phyloP scores from a whole-genome alignment of 768 basidiomycete genomes.

The Lactarius akahatsu region DNA sequence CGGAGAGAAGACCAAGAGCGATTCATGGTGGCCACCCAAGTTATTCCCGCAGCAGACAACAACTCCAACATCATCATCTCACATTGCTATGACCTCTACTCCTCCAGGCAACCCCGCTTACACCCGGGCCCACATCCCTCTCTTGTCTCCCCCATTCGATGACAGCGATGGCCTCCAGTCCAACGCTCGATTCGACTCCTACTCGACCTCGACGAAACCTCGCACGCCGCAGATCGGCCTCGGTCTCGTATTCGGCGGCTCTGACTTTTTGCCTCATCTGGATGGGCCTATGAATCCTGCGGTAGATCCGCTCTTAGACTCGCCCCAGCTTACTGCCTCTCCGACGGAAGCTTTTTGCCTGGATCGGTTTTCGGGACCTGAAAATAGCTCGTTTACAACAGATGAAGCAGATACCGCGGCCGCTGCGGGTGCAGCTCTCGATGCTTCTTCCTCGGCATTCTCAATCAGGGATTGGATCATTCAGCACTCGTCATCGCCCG shows the following conservation, averaged over 20 bases:
- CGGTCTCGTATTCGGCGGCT: constrained; percentile 20
- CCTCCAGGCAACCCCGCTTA: constrained; percentile 8
- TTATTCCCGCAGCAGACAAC: not conserved
- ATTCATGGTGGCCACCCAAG: constrained; percentile 13
- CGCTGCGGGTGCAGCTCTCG: not conserved
- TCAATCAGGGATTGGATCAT: constrained; percentile 26
- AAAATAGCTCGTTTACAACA: not conserved
- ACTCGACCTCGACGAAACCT: not conserved
- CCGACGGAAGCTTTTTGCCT: not conserved
- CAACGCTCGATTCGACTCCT: constrained; percentile 16
- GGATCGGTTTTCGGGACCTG: not conserved
- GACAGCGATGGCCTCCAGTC: constrained; percentile 18
- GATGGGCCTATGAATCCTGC: not conserved
- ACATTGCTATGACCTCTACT: constrained; percentile 12
- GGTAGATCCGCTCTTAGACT: constrained; percentile 7
- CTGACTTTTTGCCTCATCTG: constrained; percentile 7
- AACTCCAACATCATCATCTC: constrained; percentile 16
- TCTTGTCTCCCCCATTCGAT: constrained; percentile 6
- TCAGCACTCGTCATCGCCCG: constrained; percentile 18
- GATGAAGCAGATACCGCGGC: not conserved
- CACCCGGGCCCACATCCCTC: not conserved
- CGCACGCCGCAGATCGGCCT: constrained; percentile 22
- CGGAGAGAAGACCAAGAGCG: constrained; percentile 12
- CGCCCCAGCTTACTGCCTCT: not conserved
- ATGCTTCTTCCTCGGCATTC: constrained; percentile 19